Percentiles rank a stretch among this genome's conserved stretches.
Conservation (phyloP, 2,329 filamentous ascomycete genomes). For the Colletotrichum abscissum region DNA sequence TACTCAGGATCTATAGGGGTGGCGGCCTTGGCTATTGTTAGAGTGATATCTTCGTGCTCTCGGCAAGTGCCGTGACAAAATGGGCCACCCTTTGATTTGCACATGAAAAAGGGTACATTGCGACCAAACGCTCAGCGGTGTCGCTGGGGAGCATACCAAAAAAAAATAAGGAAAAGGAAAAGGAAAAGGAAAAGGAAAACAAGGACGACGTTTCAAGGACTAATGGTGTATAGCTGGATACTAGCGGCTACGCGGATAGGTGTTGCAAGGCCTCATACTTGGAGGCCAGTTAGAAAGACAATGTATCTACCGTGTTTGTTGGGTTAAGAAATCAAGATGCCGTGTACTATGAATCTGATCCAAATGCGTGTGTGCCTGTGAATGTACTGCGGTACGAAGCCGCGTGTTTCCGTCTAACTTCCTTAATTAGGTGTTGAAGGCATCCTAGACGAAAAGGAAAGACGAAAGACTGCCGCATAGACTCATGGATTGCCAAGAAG, state of each 20-base stretch:
- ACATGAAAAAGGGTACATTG: neutral
- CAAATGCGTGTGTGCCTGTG: neutral
- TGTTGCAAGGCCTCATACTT: neutral
- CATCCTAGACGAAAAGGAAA: neutral
- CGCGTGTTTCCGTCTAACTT: neutral
- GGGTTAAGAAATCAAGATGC: neutral
- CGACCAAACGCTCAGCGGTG: neutral
- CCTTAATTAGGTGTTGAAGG: neutral
- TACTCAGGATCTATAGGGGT: slow-evolving; percentile 27
- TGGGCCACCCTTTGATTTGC: neutral
- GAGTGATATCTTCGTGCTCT: neutral
- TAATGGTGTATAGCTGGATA: neutral
- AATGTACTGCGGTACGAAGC: neutral
- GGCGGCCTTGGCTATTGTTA: neutral
- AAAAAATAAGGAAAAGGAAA: neutral
- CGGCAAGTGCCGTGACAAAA: neutral
- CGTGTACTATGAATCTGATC: neutral
- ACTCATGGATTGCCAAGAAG: neutral
- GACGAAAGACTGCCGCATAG: neutral
- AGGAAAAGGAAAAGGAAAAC: neutral
- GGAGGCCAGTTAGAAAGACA: neutral
- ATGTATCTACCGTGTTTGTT: neutral
- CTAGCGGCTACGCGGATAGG: neutral
- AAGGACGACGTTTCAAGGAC: neutral
- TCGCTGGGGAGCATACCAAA: neutral